phyloP scores from a whole-genome alignment of 306 rosid species.

The Crotalaria pallida region DNA sequence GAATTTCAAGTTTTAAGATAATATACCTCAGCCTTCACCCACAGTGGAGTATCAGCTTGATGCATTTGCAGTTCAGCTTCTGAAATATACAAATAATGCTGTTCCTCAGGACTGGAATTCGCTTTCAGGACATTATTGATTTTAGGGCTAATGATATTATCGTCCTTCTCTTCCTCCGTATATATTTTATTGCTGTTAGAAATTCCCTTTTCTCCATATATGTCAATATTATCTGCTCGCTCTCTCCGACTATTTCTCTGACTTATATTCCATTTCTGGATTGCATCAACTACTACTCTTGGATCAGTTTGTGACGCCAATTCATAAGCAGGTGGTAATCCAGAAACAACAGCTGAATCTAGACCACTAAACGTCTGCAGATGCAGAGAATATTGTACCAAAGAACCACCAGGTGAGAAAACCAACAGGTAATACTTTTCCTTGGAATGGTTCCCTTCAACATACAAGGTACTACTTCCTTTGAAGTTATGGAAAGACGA shows the following conservation, averaged over 20 bases:
- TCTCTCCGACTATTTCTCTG: constrained; percentile 53
- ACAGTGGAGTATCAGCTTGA: constrained; percentile 45
- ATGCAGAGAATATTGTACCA: constrained; percentile 59
- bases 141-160: constrained; percentile 32
- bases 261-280: constrained; percentile 72
- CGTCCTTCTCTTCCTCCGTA: constrained; percentile 39
- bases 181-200: constrained; percentile 39
- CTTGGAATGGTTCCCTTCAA: constrained; percentile 38
- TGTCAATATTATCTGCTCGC: constrained; percentile 56
- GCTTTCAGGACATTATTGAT: constrained; percentile 29
- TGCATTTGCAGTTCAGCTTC: constrained; percentile 83
- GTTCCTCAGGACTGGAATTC: constrained; percentile 42
- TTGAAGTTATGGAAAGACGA: constrained; percentile 55
- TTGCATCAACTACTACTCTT: constrained; percentile 61
- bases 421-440: constrained; percentile 55
- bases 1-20: neutral
- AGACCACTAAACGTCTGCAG: constrained; percentile 33
- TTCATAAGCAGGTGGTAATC: constrained; percentile 38
- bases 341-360: constrained; percentile 36
- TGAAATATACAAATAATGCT: constrained; percentile 56
- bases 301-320: constrained; percentile 39
- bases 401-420: constrained; percentile 60
- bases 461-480: constrained; percentile 33
- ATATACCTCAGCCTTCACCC: constrained; percentile 63
- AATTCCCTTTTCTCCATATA: constrained; percentile 62